Conservation (phyloP, 1,139 yeast genomes). For the Candida gigantensis region DNA sequence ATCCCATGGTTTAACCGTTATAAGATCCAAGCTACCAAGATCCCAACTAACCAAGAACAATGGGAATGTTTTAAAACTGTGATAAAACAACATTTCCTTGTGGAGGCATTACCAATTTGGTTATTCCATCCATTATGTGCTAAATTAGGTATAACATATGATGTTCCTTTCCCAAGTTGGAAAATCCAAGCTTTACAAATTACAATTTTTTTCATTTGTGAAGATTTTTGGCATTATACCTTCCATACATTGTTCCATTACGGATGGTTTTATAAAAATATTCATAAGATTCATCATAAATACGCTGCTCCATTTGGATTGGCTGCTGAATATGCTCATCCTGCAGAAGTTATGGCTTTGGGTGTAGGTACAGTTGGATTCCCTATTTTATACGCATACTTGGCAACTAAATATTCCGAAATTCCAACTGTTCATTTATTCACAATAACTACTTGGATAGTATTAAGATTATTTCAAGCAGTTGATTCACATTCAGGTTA, state of each 20-base stretch:
- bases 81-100: slow-evolving; percentile 78
- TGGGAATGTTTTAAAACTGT: slow-evolving; percentile 90
- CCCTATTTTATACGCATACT: slow-evolving; percentile 62
- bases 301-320: slow-evolving; percentile 97
- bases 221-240: slow-evolving; percentile 97
- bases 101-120: slow-evolving; percentile 95
- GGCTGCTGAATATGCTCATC: slow-evolving; percentile 97
- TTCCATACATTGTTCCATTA: slow-evolving; percentile 85
- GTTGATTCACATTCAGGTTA: slow-evolving; percentile 97
- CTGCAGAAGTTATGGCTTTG: slow-evolving; percentile 83
- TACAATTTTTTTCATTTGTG: slow-evolving; percentile 73
- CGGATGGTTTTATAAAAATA: slow-evolving; percentile 82
- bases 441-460: slow-evolving; percentile 84
- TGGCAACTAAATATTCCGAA: slow-evolving; percentile 35
- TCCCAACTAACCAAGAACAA: slow-evolving; percentile 79
- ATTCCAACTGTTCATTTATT: slow-evolving; percentile 64
- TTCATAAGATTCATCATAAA: slow-evolving; percentile 95
- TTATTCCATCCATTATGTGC: slow-evolving; percentile 90
- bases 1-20: slow-evolving; percentile 43
- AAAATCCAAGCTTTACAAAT: slow-evolving; percentile 64
- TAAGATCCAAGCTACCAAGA: slow-evolving; percentile 58
- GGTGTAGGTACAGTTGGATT: slow-evolving; percentile 95
- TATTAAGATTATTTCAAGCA: slow-evolving; percentile 88
- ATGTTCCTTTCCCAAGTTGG: slow-evolving; percentile 80
- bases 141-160: slow-evolving; percentile 67